Evolutionary conservation across 495 filamentous ascomycete species (phyloP).

Genomic region (Opeltia flavorubescens): DNA sequence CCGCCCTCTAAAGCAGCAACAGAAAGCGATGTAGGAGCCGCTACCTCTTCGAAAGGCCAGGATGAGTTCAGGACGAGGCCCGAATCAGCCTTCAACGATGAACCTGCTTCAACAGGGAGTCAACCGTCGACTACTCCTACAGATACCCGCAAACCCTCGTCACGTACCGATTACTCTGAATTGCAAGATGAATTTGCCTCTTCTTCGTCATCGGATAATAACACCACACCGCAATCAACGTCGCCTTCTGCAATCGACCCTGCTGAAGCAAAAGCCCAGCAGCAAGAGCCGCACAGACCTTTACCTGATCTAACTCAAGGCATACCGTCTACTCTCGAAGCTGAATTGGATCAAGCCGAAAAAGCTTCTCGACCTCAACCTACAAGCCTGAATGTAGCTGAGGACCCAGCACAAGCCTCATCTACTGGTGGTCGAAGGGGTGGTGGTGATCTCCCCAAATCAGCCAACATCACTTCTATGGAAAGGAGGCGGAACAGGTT

Average conservation of each 20-base stretch:
- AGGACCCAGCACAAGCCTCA: conserved; percentile 38
- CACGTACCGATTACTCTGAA: conserved; percentile 22
- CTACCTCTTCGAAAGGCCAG: background rate
- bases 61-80: conserved; percentile 1
- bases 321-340: conserved; percentile 70
- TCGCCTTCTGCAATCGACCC: conserved; percentile 10
- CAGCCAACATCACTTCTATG: conserved; percentile 77
- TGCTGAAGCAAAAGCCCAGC: conserved; percentile 13
- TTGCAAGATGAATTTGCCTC: conserved; percentile 34
- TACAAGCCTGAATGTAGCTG: conserved; percentile 39
- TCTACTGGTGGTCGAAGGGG: conserved; percentile 34
- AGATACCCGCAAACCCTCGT: conserved; percentile 18
- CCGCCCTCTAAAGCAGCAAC: background rate
- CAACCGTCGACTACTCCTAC: conserved; percentile 12
- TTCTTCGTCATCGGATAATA: conserved; percentile 23
- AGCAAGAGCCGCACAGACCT: conserved; percentile 27
- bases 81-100: conserved; percentile 1
- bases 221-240: conserved; percentile 23
- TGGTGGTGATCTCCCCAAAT: conserved; percentile 55
- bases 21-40: background rate
- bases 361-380: conserved; percentile 28
- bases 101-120: conserved; percentile 4
- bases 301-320: conserved; percentile 83
- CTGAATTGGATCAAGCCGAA: conserved; percentile 39
- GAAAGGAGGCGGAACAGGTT: conserved; percentile 64